These are phyloP conservation scores for Penicillium simplicissimum DNA, from an alignment of 495 filamentous ascomycete species.

Conservation along the genomic window DNA sequence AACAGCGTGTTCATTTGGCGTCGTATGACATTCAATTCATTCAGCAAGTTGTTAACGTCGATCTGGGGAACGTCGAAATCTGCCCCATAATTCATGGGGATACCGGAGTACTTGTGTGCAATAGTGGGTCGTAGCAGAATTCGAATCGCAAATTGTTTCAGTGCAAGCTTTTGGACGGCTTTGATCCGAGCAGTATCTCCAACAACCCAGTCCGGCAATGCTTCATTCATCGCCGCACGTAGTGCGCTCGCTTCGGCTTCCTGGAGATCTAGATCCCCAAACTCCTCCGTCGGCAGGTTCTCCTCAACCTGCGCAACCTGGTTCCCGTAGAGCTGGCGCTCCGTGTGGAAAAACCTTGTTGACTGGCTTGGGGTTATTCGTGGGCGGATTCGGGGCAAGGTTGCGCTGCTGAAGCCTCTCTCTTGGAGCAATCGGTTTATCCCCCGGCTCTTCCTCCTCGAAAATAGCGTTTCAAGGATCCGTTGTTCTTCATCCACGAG, in stretches of 20 bases:
- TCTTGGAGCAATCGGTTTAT: conserved; percentile 25
- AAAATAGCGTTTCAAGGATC: conserved; percentile 32
- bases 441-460: conserved; percentile 23
- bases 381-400: conserved; percentile 10
- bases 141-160: conserved; percentile 47
- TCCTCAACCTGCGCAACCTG: conserved; percentile 12
- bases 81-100: conserved; percentile 35
- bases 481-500: conserved; percentile 46
- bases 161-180: conserved; percentile 43
- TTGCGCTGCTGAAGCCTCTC: conserved; percentile 26
- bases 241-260: conserved; percentile 9
- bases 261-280: conserved; percentile 4
- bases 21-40: conserved; percentile 35
- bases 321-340: conserved; percentile 12
- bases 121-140: conserved; percentile 42
- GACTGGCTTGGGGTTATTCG: conserved; percentile 14
- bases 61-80: conserved; percentile 33
- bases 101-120: conserved; percentile 42
- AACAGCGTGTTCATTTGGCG: conserved; percentile 34
- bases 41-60: conserved; percentile 34
- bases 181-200: conserved; percentile 38
- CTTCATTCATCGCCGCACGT: conserved; percentile 17
- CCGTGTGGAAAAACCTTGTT: conserved; percentile 29
- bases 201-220: conserved; percentile 32
- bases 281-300: conserved; percentile 5